A percentile compares a stretch with the other conserved stretches of the same genome.
phyloP scores from a whole-genome alignment of 768 basidiomycete genomes.

The Xerocomellus chrysenteron region DNA sequence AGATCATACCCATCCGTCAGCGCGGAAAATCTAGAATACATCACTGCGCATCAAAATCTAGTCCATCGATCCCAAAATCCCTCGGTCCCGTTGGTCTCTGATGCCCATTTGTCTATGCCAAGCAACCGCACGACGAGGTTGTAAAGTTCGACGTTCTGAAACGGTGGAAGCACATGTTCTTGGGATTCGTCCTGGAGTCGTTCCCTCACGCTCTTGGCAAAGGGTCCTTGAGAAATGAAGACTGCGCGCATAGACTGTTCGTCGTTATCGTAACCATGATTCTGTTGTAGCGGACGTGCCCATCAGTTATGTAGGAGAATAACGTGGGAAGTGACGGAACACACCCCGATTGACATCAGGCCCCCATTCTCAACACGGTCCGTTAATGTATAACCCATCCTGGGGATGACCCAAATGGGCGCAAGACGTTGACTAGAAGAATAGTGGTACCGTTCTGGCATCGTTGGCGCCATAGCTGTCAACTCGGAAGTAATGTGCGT shows the following conservation, averaged over 20 bases:
- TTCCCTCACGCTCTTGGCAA: slow-evolving; percentile 41
- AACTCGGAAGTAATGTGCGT: background rate
- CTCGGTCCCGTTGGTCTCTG: slow-evolving; percentile 70
- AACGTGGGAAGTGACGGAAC: background rate
- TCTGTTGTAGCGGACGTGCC: slow-evolving; percentile 40
- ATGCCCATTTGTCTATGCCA: slow-evolving; percentile 52
- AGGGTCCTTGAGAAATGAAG: slow-evolving; percentile 88
- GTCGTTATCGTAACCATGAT: slow-evolving; percentile 85
- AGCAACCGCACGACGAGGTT: slow-evolving; percentile 74
- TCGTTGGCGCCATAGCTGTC: slow-evolving; percentile 27
- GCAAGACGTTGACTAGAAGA: slow-evolving; percentile 68
- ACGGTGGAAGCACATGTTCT: slow-evolving; percentile 66
- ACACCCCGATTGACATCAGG: slow-evolving; percentile 67
- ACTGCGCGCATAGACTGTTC: slow-evolving; percentile 78
- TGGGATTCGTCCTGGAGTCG: slow-evolving; percentile 18
- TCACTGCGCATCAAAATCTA: background rate
- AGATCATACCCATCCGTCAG: background rate
- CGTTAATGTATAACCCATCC: slow-evolving; percentile 76
- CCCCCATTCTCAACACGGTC: slow-evolving; percentile 55
- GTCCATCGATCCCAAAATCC: slow-evolving; percentile 76
- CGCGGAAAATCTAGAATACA: background rate
- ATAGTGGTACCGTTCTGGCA: slow-evolving; percentile 82
- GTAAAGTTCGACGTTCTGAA: slow-evolving; percentile 82
- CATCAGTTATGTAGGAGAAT: background rate
- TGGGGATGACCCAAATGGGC: slow-evolving; percentile 78